Conservation (phyloP, 768 basidiomycete genomes). For the Chlorophyllum brunneum region DNA sequence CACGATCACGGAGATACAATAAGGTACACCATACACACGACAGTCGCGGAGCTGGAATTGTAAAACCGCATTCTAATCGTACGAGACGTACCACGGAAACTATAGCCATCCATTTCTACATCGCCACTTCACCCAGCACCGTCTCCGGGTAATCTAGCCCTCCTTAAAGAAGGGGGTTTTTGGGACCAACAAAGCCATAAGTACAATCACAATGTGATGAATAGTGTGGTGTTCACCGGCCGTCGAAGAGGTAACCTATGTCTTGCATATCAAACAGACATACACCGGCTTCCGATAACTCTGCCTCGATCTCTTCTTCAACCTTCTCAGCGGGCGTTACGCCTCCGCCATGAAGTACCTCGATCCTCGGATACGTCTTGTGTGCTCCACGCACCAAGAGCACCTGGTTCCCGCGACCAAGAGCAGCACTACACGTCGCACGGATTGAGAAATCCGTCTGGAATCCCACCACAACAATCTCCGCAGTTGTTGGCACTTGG, state of each 20-base stretch:
- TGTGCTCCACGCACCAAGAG: conserved; percentile 61
- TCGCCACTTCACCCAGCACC: not conserved
- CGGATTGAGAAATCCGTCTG: conserved; percentile 63
- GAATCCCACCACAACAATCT: conserved; percentile 64
- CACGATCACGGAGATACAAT: not conserved
- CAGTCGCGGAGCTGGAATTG: not conserved
- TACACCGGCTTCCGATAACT: conserved; percentile 69
- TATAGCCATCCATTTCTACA: not conserved
- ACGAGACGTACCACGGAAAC: conserved; percentile 1
- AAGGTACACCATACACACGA: conserved; percentile 6
- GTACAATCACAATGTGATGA: no score
- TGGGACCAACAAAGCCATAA: no score
- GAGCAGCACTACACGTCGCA: conserved; percentile 58
- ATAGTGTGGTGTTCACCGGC: conserved; percentile 36
- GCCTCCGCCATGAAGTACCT: conserved; percentile 56
- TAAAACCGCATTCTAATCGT: not conserved
- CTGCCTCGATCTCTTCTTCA: conserved; percentile 57
- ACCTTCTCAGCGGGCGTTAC: conserved; percentile 48
- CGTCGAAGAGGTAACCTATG: conserved; percentile 52
- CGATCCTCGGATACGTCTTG: conserved; percentile 63
- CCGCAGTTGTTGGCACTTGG: conserved; percentile 47
- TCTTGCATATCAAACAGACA: conserved; percentile 65
- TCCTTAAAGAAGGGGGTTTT: not conserved
- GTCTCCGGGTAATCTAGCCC: not conserved
- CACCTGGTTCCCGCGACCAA: conserved; percentile 63